A percentile compares a stretch with the other conserved stretches of the same genome.
These are phyloP conservation scores for Trametes punicea DNA, from an alignment of 768 basidiomycete species.

Conservation along the genomic window DNA sequence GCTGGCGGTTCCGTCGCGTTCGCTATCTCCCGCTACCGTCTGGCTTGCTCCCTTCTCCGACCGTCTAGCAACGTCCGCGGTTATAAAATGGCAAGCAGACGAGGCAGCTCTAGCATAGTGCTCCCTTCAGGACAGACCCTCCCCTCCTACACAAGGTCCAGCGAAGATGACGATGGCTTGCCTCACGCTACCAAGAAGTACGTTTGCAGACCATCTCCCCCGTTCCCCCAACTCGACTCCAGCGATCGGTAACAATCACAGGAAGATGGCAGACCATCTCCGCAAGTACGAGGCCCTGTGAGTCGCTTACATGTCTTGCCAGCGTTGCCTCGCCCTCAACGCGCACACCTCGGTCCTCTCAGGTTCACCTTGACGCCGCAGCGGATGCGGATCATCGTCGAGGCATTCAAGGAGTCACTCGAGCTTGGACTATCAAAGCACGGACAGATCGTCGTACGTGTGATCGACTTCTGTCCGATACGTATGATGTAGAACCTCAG, in stretches of 20 bases:
- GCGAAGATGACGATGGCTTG: constrained; percentile 74
- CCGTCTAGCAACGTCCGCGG: background rate
- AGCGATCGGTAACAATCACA: constrained; percentile 31
- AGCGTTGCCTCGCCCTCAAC: background rate
- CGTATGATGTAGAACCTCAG: background rate
- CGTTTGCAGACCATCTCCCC: constrained; percentile 23
- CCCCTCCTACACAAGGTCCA: constrained; percentile 74
- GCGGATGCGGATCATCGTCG: constrained; percentile 94
- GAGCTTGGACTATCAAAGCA: constrained; percentile 81
- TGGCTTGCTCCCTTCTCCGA: background rate
- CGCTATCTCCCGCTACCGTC: too few species aligned
- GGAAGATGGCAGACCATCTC: constrained; percentile 92
- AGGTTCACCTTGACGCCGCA: constrained; percentile 88
- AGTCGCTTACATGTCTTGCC: constrained; percentile 35
- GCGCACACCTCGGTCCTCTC: background rate
- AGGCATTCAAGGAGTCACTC: constrained; percentile 90
- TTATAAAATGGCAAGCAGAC: constrained; percentile 37
- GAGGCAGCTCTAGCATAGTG: constrained; percentile 72
- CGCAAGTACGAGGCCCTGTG: constrained; percentile 85
- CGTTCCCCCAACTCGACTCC: constrained; percentile 14
- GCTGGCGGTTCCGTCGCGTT: too few species aligned
- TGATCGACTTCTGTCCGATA: background rate
- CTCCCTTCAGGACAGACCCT: constrained; percentile 75
- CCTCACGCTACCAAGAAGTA: constrained; percentile 95
- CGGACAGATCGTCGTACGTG: constrained; percentile 83